Conservation (phyloP, 371 early-diverging fungal genomes). For the Umbelopsis sp. region DNA sequence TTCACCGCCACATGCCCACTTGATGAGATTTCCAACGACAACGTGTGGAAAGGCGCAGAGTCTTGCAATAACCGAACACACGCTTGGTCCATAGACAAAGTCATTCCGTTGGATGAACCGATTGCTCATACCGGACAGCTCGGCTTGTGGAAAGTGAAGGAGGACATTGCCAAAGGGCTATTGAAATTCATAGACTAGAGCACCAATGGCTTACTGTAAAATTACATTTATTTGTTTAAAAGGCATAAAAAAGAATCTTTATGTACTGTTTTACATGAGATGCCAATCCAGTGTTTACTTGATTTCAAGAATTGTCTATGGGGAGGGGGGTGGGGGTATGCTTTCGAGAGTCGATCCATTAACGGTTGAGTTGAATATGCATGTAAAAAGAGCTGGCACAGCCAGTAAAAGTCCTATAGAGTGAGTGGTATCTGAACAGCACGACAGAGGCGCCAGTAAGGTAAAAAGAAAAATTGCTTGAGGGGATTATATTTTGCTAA, state of each 20-base stretch:
- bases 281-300: too few species aligned
- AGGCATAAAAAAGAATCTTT: too few species aligned
- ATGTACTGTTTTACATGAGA: too few species aligned
- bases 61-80: conserved; percentile 4
- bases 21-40: background rate
- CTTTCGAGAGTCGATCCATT: too few species aligned
- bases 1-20: background rate
- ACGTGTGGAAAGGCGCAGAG: conserved; percentile 13
- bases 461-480: too few species aligned
- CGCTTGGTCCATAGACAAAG: conserved; percentile 13
- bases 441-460: too few species aligned
- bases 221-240: too few species aligned
- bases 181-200: background rate
- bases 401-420: background rate
- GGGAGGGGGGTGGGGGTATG: too few species aligned
- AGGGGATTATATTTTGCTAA: conserved; percentile 25
- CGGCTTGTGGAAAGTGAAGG: conserved; percentile 7
- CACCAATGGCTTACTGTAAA: too few species aligned
- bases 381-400: too few species aligned
- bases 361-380: too few species aligned
- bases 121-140: conserved; percentile 1
- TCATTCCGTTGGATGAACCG: background rate
- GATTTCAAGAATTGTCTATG: too few species aligned
- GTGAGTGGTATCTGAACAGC: background rate
- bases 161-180: conserved; percentile 9